These are phyloP conservation scores for Phaeosphaeria sp. DNA, from an alignment of 2,329 filamentous ascomycete genomes.

Conservation along the genomic window DNA sequence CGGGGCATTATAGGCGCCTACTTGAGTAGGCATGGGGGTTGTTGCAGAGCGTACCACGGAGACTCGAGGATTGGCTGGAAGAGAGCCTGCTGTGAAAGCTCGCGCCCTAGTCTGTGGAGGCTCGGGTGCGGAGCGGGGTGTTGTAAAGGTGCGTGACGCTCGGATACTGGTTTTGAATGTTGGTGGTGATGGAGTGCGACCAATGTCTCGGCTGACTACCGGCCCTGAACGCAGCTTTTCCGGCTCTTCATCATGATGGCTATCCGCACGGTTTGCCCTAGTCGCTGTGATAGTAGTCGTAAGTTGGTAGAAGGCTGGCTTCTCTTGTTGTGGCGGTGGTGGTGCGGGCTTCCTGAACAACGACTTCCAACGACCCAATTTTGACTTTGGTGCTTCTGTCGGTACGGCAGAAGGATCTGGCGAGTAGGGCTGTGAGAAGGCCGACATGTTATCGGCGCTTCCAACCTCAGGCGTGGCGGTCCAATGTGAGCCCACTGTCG, in stretches of 20 bases:
- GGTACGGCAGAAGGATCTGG: conserved; percentile 14
- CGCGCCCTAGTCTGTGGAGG: conserved; percentile 19
- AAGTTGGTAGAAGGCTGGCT: conserved; percentile 45
- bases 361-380: conserved; percentile 49
- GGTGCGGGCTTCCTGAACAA: conserved; percentile 44
- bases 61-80: conserved; percentile 19
- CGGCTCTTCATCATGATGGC: conserved; percentile 39
- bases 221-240: conserved; percentile 20
- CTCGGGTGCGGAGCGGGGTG: conserved; percentile 16
- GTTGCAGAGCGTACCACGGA: conserved; percentile 22
- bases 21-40: conserved; percentile 24
- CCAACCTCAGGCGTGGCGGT: conserved; percentile 30
- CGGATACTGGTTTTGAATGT: conserved; percentile 40
- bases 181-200: conserved; percentile 30
- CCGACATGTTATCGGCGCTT: conserved; percentile 17
- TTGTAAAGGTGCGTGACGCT: conserved; percentile 34
- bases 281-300: conserved; percentile 27
- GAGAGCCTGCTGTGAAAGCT: conserved; percentile 24
- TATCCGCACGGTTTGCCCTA: conserved; percentile 35
- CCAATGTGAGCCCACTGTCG: conserved; percentile 41
- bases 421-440: conserved; percentile 9
- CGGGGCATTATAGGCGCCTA: conserved; percentile 8
- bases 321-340: conserved; percentile 27
- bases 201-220: conserved; percentile 22
- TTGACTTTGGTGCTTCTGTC: conserved; percentile 37